phyloP scores from a whole-genome alignment of 495 filamentous ascomycete species.

The Trichocladium uniseriatum region DNA sequence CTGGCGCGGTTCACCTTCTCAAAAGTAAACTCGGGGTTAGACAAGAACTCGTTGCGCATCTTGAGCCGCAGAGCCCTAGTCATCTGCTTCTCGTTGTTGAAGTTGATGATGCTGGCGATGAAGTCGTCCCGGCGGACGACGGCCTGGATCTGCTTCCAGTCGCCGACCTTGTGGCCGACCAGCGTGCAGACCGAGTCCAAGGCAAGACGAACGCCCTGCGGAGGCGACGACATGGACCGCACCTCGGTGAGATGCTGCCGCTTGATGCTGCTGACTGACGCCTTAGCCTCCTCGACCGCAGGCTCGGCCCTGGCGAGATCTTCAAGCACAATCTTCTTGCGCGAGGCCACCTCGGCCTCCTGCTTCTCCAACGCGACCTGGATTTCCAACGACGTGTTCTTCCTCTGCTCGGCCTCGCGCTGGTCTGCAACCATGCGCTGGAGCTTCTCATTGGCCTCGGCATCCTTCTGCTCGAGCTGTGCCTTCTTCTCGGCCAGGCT shows the following conservation, averaged over 20 bases:
- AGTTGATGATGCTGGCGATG: slow-evolving; percentile 95
- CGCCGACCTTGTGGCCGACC: slow-evolving; percentile 79
- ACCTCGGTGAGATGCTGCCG: slow-evolving; percentile 94
- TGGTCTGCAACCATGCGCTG: slow-evolving; percentile 96
- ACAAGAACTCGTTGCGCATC: slow-evolving; percentile 89
- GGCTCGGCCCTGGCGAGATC: slow-evolving; percentile 90
- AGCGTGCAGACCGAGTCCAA: slow-evolving; percentile 92
- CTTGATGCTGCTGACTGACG: slow-evolving; percentile 97
- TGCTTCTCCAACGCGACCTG: slow-evolving; percentile 80
- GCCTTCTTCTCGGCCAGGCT: slow-evolving; percentile 90
- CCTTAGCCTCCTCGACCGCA: slow-evolving; percentile 83
- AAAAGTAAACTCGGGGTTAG: slow-evolving; percentile 88
- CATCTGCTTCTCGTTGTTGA: slow-evolving; percentile 95
- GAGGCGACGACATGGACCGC: slow-evolving; percentile 88
- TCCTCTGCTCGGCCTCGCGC: slow-evolving; percentile 86
- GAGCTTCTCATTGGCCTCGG: slow-evolving; percentile 92
- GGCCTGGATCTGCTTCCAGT: slow-evolving; percentile 82
- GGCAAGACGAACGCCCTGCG: slow-evolving; percentile 79
- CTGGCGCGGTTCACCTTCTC: slow-evolving; percentile 91
- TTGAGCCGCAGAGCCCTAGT: slow-evolving; percentile 67
- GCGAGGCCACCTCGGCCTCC: slow-evolving; percentile 75
- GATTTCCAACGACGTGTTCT: slow-evolving; percentile 77
- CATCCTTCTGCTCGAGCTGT: slow-evolving; percentile 86
- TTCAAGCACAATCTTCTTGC: slow-evolving; percentile 73
- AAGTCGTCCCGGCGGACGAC: slow-evolving; percentile 90